Evolutionary conservation across 345 rosid species (phyloP).

Genomic region (Gossypium anomalum): DNA sequence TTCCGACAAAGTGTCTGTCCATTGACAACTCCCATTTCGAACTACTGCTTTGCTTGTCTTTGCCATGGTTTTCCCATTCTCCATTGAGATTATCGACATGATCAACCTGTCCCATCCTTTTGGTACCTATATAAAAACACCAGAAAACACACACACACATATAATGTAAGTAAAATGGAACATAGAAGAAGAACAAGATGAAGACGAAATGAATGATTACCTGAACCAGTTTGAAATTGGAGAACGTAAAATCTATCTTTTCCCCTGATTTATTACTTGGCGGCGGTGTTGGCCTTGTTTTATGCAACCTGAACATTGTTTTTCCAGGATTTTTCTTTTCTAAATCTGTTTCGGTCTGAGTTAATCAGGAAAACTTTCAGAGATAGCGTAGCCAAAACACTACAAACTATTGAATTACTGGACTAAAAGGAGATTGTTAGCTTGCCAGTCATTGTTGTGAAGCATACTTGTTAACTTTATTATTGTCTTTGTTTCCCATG

Average conservation of each 20-base stretch:
- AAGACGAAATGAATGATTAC: conserved; percentile 16
- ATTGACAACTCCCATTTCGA: conserved; percentile 51
- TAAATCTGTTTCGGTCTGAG: neutral
- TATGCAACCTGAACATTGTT: conserved; percentile 47
- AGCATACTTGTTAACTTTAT: conserved; percentile 2
- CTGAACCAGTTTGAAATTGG: conserved; percentile 45
- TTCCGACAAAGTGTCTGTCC: conserved; percentile 44
- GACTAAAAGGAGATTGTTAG: conserved; percentile 9
- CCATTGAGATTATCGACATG: conserved; percentile 39
- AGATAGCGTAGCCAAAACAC: neutral
- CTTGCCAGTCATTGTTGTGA: conserved; percentile 17
- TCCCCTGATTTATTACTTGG: conserved; percentile 30
- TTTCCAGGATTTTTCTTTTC: neutral
- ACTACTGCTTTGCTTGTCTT: conserved; percentile 39
- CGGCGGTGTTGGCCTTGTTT: conserved; percentile 21
- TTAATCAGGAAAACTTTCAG: conserved; percentile 2
- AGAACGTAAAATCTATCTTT: conserved; percentile 46
- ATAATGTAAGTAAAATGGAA: neutral
- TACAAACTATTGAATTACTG: neutral
- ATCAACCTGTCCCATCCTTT: conserved; percentile 66
- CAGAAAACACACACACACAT: neutral
- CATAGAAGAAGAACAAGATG: neutral
- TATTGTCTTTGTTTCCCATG: neutral
- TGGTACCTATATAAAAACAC: conserved; percentile 39
- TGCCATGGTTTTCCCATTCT: conserved; percentile 45